Evolutionary conservation across 2,329 filamentous ascomycete species (phyloP), one percentile per base, ranked within the genome.

Genomic region (Sporothrix pseudoabietina): DNA sequence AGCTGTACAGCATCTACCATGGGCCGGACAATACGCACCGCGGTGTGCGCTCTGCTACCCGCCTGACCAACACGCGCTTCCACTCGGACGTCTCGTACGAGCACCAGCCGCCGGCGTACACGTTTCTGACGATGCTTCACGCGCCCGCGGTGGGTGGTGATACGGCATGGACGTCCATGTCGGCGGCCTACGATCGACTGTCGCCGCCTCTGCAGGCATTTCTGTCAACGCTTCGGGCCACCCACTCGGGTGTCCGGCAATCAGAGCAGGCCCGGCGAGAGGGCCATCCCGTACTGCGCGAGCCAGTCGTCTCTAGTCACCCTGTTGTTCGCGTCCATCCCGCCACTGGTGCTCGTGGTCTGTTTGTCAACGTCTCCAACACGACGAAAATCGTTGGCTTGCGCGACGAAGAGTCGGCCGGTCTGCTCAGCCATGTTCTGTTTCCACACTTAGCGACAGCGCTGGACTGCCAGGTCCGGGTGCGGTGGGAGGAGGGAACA

Each of bases 241-340:
- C 82, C 71, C 81, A 83, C 71, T 82, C 79, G 66, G 81, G 81
- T 6, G 81, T 79, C 41, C 80, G 79, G 0, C 81, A 82, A 73
- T 81, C 81, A 0, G 81, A 82, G n/a, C 77, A 79, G 14, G 81
- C 79, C 16, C 77, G 76, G 10, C 77, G 79, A 3, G 78, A 82
- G 41, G 79, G 79, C 1, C 79, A 80, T 44, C 79, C 78, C 19
- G 81, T 82, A 4, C 74, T 71, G 4, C 69, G 75, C 44, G 74
- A 73, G 19, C 74, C 93, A 0, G 88, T 96, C 0, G 86, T 88
- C 1, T 90, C 88, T 59, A 88, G 90, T 63, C 94, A 97, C 78
- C 94, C 94, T 0, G 84, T 97, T 75, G 89, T 97, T 2, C 86
- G 93, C n/a, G 94, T 93, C 0, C 94, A 97, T 79, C 93, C 94